Percentiles rank a stretch among this genome's conserved stretches.
phyloP scores from a whole-genome alignment of 2,329 filamentous ascomycete species.

The Pseudogymnoascus destructans region DNA sequence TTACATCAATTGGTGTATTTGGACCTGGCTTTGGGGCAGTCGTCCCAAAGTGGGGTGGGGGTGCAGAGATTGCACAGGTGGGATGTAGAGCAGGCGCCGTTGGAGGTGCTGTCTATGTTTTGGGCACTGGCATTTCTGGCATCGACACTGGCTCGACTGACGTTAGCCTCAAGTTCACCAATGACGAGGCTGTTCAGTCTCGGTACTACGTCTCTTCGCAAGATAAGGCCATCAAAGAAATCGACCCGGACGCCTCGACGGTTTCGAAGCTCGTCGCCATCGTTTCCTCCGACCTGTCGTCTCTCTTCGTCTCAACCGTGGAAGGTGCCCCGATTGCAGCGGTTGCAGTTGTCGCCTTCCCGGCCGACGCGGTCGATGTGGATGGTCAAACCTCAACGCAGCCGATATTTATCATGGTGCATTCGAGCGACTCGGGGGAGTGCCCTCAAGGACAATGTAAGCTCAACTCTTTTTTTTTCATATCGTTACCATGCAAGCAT shows the following conservation, averaged over 20 bases:
- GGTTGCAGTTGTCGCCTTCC: constrained; percentile 57
- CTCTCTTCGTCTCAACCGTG: constrained; percentile 55
- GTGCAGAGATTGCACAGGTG: constrained; percentile 81
- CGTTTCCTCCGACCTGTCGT: constrained; percentile 49
- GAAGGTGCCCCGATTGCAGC: constrained; percentile 68
- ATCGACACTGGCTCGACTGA: constrained; percentile 19
- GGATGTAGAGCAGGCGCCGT: constrained; percentile 84
- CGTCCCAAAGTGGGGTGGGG: constrained; percentile 83
- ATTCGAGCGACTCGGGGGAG: constrained; percentile 86
- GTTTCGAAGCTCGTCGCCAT: constrained; percentile 54
- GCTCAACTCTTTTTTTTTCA: constrained; percentile 31
- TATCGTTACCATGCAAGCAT: constrained; percentile 22
- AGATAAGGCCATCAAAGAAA: constrained; percentile 11
- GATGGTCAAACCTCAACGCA: constrained; percentile 28
- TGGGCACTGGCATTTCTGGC: constrained; percentile 52
- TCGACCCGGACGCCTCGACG: constrained; percentile 18
- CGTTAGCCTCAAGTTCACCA: constrained; percentile 40
- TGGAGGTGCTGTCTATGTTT: constrained; percentile 79
- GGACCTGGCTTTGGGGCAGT: constrained; percentile 82
- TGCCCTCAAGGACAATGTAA: constrained; percentile 83
- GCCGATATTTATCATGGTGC: constrained; percentile 51
- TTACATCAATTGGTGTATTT: constrained; percentile 76
- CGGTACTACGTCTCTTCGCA: constrained; percentile 28
- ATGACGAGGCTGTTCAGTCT: constrained; percentile 43
- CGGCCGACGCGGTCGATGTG: constrained; percentile 35